Evolutionary conservation across 768 basidiomycete species (phyloP), one percentile per base, ranked within the genome.

Genomic region (Favolaschia claudopus): DNA sequence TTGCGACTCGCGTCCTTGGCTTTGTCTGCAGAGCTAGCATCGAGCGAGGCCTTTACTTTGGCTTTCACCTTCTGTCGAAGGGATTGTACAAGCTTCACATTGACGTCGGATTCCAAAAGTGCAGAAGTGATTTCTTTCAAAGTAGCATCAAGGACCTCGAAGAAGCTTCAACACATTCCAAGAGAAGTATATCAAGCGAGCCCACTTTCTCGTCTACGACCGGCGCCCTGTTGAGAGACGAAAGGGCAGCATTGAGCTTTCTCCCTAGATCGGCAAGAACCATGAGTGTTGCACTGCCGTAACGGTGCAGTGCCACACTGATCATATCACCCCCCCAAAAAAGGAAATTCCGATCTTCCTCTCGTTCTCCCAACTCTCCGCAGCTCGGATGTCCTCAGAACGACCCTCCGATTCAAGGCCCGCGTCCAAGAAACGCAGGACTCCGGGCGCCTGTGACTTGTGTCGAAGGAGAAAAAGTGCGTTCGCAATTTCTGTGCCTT

Each of bases 91-190:
- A 99, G 86, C 73, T 96, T 97, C 67, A 99, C 96, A 72, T 99
- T 99, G 64, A 99, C 96, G 77, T 99, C 97, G 19, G 95, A 90
- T 75, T 99, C 96, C 39, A 99, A 85, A 29, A 99, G 79, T 10
- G 96, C 96, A 24, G 94, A 85, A 43, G 93, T 95, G 62, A 99
- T 92, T 76, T 97, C 95, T 77, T 98, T 99, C 62, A 99, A 86
- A 15, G 93, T 87, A 4, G 88, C 86, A 79, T 99, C 97, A 69
- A 99, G 87, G 44, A 94, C 93, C 96, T 98, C 72, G 10, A 42
- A 31, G 12, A 55, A 55, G 43, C 44, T 53, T 44, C 57, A 60
- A 52, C 51, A 22, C 20, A 17, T 37, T 19, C 28, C 20, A 13
- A 55, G 8, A 2, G 32, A n/a, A 29, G 7, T 28, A 22, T 31